A percentile compares a stretch with the other conserved stretches of the same genome.
Conservation (phyloP, 2,329 filamentous ascomycete genomes). For the Hypoxylon sp. region DNA sequence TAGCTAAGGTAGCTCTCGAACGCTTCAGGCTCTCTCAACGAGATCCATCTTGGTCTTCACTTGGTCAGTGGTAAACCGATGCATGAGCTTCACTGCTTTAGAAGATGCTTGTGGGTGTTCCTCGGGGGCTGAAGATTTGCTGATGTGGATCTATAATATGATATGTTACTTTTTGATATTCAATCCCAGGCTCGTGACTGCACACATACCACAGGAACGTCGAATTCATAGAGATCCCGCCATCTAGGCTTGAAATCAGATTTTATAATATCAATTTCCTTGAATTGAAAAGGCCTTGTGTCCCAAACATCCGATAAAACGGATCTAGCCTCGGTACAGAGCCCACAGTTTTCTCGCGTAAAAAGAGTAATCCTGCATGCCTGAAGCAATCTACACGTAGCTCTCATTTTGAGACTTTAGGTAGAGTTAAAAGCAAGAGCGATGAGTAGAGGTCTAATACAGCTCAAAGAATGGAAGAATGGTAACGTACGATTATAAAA, state of each 20-base stretch:
- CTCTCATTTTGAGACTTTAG: slow-evolving; percentile 58
- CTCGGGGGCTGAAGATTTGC: slow-evolving; percentile 63
- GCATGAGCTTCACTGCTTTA: slow-evolving; percentile 79
- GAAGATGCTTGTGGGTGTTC: slow-evolving; percentile 67
- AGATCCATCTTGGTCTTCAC: slow-evolving; percentile 76
- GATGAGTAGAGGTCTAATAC: no score
- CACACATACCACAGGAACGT: slow-evolving; percentile 78
- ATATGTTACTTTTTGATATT: no score
- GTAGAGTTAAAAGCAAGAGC: background rate
- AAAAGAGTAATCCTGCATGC: slow-evolving; percentile 79
- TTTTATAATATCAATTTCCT: slow-evolving; percentile 76
- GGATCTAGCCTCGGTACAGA: slow-evolving; percentile 76
- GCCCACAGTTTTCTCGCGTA: slow-evolving; percentile 76
- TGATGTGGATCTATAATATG: slow-evolving; percentile 67
- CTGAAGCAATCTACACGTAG: slow-evolving; percentile 62
- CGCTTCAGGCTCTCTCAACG: slow-evolving; percentile 51
- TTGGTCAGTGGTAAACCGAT: slow-evolving; percentile 76
- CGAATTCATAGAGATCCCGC: slow-evolving; percentile 82
- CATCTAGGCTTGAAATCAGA: slow-evolving; percentile 69
- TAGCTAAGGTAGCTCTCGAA: slow-evolving; percentile 2
- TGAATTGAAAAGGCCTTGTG: slow-evolving; percentile 73
- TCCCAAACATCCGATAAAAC: slow-evolving; percentile 77
- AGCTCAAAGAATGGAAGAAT: background rate
- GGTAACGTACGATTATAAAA: slow-evolving; percentile 4
- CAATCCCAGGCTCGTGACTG: no score